Base-by-base conservation (phyloP, 1,284 basidiomycete species). In the Pterula multifida region DNA sequence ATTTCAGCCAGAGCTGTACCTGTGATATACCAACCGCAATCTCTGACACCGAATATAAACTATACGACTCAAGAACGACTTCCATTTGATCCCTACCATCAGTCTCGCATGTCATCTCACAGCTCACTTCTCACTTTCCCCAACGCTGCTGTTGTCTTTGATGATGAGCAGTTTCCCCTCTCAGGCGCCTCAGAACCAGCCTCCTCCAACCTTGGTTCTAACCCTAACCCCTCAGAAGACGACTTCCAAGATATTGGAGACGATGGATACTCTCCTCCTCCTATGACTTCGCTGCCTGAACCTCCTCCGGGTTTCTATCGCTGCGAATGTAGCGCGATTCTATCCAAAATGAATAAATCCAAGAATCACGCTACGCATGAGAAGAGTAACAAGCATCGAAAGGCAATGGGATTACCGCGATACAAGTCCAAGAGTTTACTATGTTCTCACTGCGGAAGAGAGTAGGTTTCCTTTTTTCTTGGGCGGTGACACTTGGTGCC, bases 291-390 rank as follows among this genome's bases (percentile, higher is more conserved):
- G 39, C 13, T 22, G 4, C n/a, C 39, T 22, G 39, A 42, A 11
- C n/a, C 39, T 6, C 39, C 39, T 6, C n/a, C 9, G 21, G 39
- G 39, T 6, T 42, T 11, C 39, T 42, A 42, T 22, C 39, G 39
- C 39, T 42, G 39, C 39, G 39, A 42, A 42, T 42, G 39, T 19
- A 19, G 21, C 6, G 9, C 39, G 9, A 42, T 42, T 17, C 39
- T 42, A 6, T 42, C 39, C 39, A 42, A 17, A 4, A 6, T 42
- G 9, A 42, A 42, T 17, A n/a, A 17, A 17, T 42, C 39, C 4
- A 42, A 42, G 39, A 42, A 42, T 22, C 39, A 42, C 17, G 39
- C 39, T n/a, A 42, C 39, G 39, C 39, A 42, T 17, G 39, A 42
- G 39, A 42, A 42, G 39, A 42, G 39, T 22, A 42, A 17, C 21